Base-by-base conservation (phyloP, 116 monocot genomes). In the Zostera marina region DNA sequence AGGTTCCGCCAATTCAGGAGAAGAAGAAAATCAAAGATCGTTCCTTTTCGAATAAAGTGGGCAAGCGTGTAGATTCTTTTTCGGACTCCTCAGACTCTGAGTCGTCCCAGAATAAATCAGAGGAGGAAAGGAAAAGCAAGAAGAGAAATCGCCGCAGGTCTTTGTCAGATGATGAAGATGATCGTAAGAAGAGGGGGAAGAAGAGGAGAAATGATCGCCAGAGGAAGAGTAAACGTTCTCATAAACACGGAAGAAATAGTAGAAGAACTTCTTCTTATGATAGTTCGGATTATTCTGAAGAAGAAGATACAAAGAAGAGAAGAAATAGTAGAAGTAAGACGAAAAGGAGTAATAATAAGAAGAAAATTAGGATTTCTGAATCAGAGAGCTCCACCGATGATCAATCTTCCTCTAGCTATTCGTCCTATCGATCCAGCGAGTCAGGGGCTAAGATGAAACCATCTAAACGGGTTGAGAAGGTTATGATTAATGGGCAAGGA, bases 401-500 rank as follows among this genome's bases (percentile, higher is more conserved):
- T 43, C 59, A 68, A 19, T 67, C 64, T 2, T 60, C 71, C 65
- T 74, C 73, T 24, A 62, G 62, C 44, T 62, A 67, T 14, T 59
- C 52, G 5, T 72, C 80, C 11, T 74, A 65, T 52, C 26, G n/a
- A 21, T 68, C 69, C 38, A 61, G 41, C 17, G 48, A 42, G 44
- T 6, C n/a, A 15, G 76, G 58, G 51, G 68, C 58, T 26, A 44
- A 60, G 59, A 73, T 47, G 38, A 23, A 57, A 32, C 76, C 2
- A 32, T 32, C 60, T n/a, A 72, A 58, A 43, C 46, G 46, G 70
- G 73, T 45, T 25, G 78, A 72, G 59, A 76, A 47, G 44, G 66
- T 22, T 59, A 93, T 75, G 65, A 42, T 11, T 8, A 17, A 45
- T 1, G 66, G 77, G 25, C 71, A 59, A 0, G 69, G 64, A 14